A percentile compares a stretch with the other conserved stretches of the same genome.
Conservation (phyloP, 805 yeast genomes). For the Candida takata region DNA sequence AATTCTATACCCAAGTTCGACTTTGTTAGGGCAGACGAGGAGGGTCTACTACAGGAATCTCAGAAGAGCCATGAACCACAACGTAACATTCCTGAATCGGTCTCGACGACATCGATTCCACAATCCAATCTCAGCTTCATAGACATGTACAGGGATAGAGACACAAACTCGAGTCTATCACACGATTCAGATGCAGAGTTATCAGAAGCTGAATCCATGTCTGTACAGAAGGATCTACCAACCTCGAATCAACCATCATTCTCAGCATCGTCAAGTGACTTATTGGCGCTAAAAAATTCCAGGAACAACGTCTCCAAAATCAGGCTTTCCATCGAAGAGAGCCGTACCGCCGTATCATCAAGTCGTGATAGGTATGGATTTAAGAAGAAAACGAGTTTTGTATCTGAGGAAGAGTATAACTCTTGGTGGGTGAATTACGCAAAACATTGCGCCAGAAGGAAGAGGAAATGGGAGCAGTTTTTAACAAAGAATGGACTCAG, state of each 20-base stretch:
- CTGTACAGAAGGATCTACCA: no score
- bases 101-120: constrained; percentile 9
- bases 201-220: background rate
- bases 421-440: constrained; percentile 71
- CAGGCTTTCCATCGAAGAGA: constrained; percentile 11
- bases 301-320: constrained; percentile 11
- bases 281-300: constrained; percentile 7
- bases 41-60: no score
- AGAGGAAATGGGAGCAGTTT: constrained; percentile 67
- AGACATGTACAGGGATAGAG: constrained; percentile 29
- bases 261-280: constrained; percentile 4
- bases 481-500: constrained; percentile 64
- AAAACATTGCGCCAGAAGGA: constrained; percentile 53
- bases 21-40: constrained; percentile 1
- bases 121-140: constrained; percentile 30
- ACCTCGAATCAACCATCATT: background rate
- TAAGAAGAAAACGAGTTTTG: constrained; percentile 52
- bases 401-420: constrained; percentile 53
- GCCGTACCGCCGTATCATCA: constrained; percentile 7
- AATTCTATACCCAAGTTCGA: constrained; percentile 1
- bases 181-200: background rate
- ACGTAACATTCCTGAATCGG: background rate
- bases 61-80: no score
- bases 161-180: constrained; percentile 5
- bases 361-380: constrained; percentile 79